Evolutionary conservation across 2,329 filamentous ascomycete genomes (phyloP).

Genomic region (Bipolaris oryzae): DNA sequence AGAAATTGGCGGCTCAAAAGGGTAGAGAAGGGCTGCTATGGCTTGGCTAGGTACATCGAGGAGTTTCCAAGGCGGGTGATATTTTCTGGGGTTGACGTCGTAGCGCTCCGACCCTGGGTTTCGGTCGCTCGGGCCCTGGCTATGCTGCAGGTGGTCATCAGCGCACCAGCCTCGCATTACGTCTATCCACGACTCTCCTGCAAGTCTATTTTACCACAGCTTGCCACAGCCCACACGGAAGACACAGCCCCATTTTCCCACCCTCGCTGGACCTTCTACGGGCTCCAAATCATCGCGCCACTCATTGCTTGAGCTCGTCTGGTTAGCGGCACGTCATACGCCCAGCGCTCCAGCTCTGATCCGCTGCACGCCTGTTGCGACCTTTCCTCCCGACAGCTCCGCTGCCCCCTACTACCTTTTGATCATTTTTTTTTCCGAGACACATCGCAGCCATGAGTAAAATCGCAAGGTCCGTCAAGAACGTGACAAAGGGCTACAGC

Average conservation of each 20-base stretch:
- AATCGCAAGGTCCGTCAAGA: constrained; percentile 95
- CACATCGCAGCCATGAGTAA: constrained; percentile 75
- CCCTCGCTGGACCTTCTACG: constrained; percentile 4
- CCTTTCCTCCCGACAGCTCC: constrained; percentile 14
- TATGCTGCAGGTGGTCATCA: constrained; percentile 13
- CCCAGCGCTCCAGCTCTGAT: constrained; percentile 14
- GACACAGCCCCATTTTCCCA: constrained; percentile 6
- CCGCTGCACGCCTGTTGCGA: constrained; percentile 14
- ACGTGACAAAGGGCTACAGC: constrained; percentile 99
- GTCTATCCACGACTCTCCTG: constrained; percentile 16
- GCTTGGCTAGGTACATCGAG: background rate
- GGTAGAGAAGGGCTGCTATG: background rate
- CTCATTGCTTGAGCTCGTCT: constrained; percentile 12
- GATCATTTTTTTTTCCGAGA: background rate
- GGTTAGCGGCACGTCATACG: constrained; percentile 17
- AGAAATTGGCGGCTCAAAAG: background rate
- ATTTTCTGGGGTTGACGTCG: constrained; percentile 12
- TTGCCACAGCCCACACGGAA: constrained; percentile 13
- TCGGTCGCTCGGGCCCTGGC: constrained; percentile 17
- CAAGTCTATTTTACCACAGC: constrained; percentile 14
- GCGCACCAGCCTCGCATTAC: constrained; percentile 19
- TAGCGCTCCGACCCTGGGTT: constrained; percentile 16
- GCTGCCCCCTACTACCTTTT: background rate
- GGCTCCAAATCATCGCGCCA: constrained; percentile 1
- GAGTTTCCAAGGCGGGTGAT: background rate